Evolutionary conservation across 2,329 filamentous ascomycete genomes (phyloP), one percentile per base, ranked within the genome.

Genomic region (Epichloe uncinata): DNA sequence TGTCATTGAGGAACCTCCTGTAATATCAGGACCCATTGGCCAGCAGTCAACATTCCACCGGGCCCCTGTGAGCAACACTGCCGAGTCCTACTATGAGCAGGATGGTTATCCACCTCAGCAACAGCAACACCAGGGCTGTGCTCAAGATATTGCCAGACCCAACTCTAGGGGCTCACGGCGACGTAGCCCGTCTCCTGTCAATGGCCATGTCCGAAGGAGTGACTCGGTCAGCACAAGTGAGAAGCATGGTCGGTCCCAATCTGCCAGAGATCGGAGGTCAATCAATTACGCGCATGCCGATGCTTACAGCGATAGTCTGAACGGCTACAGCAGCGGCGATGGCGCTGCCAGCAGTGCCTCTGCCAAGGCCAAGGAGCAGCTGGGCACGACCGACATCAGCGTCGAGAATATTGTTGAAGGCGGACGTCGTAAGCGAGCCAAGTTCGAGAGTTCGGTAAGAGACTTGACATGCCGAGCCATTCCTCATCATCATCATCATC

Each of bases 371-470:
- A 89, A 87, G 66, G 90, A 96, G 61, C 85, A 88, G 56, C 80
- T 95, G 60, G 89, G 87, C 45, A 96, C 88, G 64, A 95, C 93
- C 15, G 93, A 98, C 59, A 98, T 98, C 63, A 97, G 91, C 65
- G 81, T 96, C 58, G 90, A 96, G 60, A 98, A 98, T 65, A 97
- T 98, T 67, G 86, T 98, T 54, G 91, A 97, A 69, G 93, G 94
- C 63, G 90, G 91, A 57, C 84, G 93, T 67, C 84, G 93, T 64
- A 96, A 97, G 74, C 82, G 89, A 63, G 87, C 91, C 60, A 96
- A 95, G 69, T 85, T 85, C 71, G 91, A 97, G 68, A 97, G 91
- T 73, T 96, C 91, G 69, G 91, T 97, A 84, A 82, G 91, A 30
- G 4, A 30, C 8, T 30, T 30, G 26, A 30, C 26, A 30, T 30